A percentile compares a stretch with the other conserved stretches of the same genome.
These are phyloP conservation scores for Lonicera japonica DNA, from an alignment of 129 eudicot genomes.

Conservation along the genomic window DNA sequence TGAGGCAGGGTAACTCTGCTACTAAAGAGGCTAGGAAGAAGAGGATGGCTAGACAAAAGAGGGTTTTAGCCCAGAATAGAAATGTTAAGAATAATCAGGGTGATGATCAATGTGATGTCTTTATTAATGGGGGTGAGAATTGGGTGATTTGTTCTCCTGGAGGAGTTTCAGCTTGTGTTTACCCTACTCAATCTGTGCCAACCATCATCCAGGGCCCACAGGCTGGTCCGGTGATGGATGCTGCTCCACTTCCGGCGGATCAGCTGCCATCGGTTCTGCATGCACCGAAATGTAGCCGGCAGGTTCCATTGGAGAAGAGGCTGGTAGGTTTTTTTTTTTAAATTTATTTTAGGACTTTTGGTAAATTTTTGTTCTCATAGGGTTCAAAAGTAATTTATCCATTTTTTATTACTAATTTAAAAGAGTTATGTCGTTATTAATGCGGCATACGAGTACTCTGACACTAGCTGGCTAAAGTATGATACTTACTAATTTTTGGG, in stretches of 20 bases:
- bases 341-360: no score
- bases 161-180: no score
- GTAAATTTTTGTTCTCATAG: no score
- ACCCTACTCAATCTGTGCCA: neutral
- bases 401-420: no score
- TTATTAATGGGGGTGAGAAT: conserved; percentile 29
- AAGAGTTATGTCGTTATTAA: no score
- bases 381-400: no score
- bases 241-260: conserved; percentile 16
- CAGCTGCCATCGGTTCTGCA: conserved; percentile 13
- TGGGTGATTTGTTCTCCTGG: conserved; percentile 2
- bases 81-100: conserved; percentile 11
- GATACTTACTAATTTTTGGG: no score
- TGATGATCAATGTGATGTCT: conserved; percentile 17
- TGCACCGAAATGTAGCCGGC: conserved; percentile 19
- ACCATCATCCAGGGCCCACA: conserved; percentile 3
- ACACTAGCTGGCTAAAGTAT: no score
- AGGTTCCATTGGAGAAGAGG: conserved; percentile 20
- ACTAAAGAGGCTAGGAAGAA: conserved; percentile 93
- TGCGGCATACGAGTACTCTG: no score
- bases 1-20: conserved; percentile 63
- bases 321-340: conserved; percentile 34
- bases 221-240: conserved; percentile 8
- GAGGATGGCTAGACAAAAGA: conserved; percentile 83
- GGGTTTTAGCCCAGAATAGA: conserved; percentile 28